These are phyloP conservation scores for Pisolithus orientalis DNA, from an alignment of 768 basidiomycete species.

Conservation along the genomic window DNA sequence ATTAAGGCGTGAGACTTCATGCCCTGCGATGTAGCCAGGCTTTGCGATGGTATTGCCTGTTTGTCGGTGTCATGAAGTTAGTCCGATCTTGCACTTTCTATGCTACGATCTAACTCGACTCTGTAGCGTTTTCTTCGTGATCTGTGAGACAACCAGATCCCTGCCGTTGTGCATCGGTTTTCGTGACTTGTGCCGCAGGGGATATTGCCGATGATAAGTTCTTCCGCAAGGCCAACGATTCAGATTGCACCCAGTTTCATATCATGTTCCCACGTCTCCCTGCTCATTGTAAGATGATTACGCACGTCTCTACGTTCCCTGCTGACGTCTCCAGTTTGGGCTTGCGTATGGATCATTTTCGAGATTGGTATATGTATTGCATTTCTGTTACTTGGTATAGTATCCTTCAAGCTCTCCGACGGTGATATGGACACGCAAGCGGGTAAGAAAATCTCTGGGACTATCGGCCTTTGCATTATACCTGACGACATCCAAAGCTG, in stretches of 20 bases:
- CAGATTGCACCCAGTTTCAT: conserved; percentile 86
- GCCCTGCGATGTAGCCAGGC: conserved; percentile 47
- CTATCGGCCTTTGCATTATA: neutral
- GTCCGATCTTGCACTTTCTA: conserved; percentile 19
- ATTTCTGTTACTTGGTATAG: conserved; percentile 77
- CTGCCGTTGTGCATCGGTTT: neutral
- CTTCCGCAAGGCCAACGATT: conserved; percentile 91
- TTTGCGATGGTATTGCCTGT: conserved; percentile 77
- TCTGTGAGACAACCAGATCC: conserved; percentile 51
- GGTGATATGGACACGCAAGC: conserved; percentile 55
- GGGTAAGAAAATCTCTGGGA: conserved; percentile 36
- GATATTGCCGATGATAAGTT: conserved; percentile 92
- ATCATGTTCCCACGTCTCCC: conserved; percentile 65
- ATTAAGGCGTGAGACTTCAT: conserved; percentile 1
- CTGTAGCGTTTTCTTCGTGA: conserved; percentile 71
- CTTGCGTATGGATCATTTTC: conserved; percentile 78
- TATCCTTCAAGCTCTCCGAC: conserved; percentile 63
- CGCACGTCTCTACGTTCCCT: neutral
- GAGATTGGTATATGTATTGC: conserved; percentile 67
- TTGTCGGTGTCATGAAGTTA: conserved; percentile 82
- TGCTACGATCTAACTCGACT: conserved; percentile 7
- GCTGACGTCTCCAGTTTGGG: conserved; percentile 58
- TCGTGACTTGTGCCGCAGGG: conserved; percentile 42
- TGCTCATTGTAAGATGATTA: conserved; percentile 53
- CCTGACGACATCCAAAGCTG: conserved; percentile 32